A percentile compares a stretch with the other conserved stretches of the same genome.
Conservation (phyloP, 352 stramenopile species). For the Phytophthora boehmeriae region DNA sequence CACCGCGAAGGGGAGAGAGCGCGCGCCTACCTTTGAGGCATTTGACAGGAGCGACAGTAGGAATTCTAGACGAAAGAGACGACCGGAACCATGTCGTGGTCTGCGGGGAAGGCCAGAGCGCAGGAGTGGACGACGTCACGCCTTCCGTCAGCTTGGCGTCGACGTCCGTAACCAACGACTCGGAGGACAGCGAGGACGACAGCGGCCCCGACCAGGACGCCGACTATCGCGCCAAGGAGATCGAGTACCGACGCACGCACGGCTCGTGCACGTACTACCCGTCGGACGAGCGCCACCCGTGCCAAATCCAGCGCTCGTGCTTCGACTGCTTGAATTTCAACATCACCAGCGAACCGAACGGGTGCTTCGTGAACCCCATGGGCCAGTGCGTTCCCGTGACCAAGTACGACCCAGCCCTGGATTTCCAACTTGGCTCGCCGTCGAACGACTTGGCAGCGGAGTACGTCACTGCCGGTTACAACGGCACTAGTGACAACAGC, state of each 20-base stretch:
- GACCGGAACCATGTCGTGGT: conserved; percentile 25
- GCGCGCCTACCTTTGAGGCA: too few relatives aligned
- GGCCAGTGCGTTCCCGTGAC: conserved; percentile 13
- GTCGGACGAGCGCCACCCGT: conserved; percentile 38
- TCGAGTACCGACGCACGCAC: conserved; percentile 37
- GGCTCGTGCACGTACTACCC: conserved; percentile 49
- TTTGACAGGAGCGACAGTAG: too few relatives aligned
- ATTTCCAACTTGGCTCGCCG: conserved; percentile 35
- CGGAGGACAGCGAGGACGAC: conserved; percentile 14
- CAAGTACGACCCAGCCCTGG: conserved; percentile 21
- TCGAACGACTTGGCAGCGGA: conserved; percentile 29
- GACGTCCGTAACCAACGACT: conserved; percentile 2
- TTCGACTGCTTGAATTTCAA: conserved; percentile 62
- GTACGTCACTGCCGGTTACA: conserved; percentile 28
- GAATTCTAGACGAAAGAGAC: too few relatives aligned
- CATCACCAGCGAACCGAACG: conserved; percentile 33
- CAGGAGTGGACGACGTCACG: conserved; percentile 31
- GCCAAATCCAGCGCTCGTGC: conserved; percentile 47
- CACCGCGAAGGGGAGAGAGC: not conserved
- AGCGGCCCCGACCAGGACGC: conserved; percentile 8
- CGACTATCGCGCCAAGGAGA: not conserved
- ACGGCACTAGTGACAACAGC: conserved; percentile 16
- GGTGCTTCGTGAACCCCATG: conserved; percentile 47
- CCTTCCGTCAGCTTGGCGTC: conserved; percentile 14
- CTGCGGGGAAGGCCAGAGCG: conserved; percentile 21